Percentiles rank a stretch among this genome's conserved stretches.
Conservation (phyloP, 2,329 filamentous ascomycete genomes). For the Teratosphaeria zuluensis region DNA sequence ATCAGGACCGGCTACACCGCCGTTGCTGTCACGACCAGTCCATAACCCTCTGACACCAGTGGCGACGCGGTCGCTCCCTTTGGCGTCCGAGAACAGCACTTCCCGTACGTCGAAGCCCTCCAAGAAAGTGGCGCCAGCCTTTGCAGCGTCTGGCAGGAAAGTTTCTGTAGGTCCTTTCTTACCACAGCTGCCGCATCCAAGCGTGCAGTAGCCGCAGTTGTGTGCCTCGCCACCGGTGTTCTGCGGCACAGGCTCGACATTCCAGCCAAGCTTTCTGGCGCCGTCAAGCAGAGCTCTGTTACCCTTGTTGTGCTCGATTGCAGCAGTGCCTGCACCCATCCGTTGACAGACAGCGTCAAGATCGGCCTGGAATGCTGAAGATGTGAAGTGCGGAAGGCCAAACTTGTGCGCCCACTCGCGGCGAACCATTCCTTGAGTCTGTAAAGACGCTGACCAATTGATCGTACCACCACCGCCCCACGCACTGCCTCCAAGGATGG, state of each 20-base stretch:
- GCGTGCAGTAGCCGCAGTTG: constrained; percentile 56
- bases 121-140: constrained; percentile 68
- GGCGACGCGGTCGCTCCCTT: constrained; percentile 45
- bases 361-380: constrained; percentile 63
- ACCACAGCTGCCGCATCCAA: constrained; percentile 53
- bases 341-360: constrained; percentile 68
- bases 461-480: constrained; percentile 83
- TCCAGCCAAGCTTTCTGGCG: constrained; percentile 61
- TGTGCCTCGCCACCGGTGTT: constrained; percentile 69
- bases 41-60: constrained; percentile 65
- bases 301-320: constrained; percentile 61
- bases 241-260: constrained; percentile 60
- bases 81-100: constrained; percentile 55
- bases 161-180: constrained; percentile 72
- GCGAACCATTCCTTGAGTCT: constrained; percentile 66
- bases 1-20: constrained; percentile 46
- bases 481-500: constrained; percentile 56
- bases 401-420: constrained; percentile 64
- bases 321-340: constrained; percentile 62
- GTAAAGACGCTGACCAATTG: constrained; percentile 66
- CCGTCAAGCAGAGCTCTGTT: constrained; percentile 69
- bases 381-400: constrained; percentile 64
- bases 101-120: constrained; percentile 69
- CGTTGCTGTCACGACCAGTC: constrained; percentile 58
- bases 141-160: constrained; percentile 70